phyloP scores from a whole-genome alignment of 371 early-diverging fungal genomes.

The Rhizomucor pusillus region DNA sequence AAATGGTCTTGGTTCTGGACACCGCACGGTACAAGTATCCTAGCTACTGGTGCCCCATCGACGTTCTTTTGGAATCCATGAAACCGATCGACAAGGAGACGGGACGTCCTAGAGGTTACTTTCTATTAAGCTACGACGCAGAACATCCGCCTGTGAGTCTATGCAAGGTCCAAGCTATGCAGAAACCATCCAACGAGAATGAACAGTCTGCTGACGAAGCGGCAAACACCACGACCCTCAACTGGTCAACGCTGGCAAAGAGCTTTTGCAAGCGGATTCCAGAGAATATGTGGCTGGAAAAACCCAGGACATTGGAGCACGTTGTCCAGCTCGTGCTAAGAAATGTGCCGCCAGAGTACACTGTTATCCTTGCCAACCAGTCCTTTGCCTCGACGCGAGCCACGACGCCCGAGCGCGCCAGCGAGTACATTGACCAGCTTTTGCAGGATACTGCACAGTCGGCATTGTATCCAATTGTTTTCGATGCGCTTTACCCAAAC shows the following conservation, averaged over 20 bases:
- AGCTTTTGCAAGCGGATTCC: slow-evolving; percentile 49
- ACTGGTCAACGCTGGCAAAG: slow-evolving; percentile 49
- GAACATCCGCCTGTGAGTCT: slow-evolving; percentile 43
- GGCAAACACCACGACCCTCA: slow-evolving; percentile 20
- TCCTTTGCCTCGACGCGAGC: slow-evolving; percentile 18
- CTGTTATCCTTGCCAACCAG: slow-evolving; percentile 38
- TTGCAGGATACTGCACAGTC: slow-evolving; percentile 40
- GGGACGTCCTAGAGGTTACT: slow-evolving; percentile 81
- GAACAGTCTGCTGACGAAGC: background rate
- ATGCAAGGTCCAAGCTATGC: slow-evolving; percentile 21
- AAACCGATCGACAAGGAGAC: slow-evolving; percentile 81
- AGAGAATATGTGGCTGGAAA: slow-evolving; percentile 51
- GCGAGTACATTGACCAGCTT: slow-evolving; percentile 34
- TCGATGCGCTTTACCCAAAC: slow-evolving; percentile 36
- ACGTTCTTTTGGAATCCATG: slow-evolving; percentile 75
- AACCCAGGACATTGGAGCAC: slow-evolving; percentile 42
- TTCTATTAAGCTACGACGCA: slow-evolving; percentile 62
- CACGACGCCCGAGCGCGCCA: slow-evolving; percentile 22
- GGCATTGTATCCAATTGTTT: slow-evolving; percentile 42
- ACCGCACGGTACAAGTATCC: slow-evolving; percentile 82
- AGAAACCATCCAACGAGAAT: background rate
- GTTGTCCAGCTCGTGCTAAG: slow-evolving; percentile 45
- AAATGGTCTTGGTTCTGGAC: slow-evolving; percentile 81
- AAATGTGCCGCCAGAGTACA: slow-evolving; percentile 48
- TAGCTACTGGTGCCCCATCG: slow-evolving; percentile 71